A percentile compares a stretch with the other conserved stretches of the same genome.
Conservation (phyloP, 106 monocot genomes). For the Cymbidium sinense region DNA sequence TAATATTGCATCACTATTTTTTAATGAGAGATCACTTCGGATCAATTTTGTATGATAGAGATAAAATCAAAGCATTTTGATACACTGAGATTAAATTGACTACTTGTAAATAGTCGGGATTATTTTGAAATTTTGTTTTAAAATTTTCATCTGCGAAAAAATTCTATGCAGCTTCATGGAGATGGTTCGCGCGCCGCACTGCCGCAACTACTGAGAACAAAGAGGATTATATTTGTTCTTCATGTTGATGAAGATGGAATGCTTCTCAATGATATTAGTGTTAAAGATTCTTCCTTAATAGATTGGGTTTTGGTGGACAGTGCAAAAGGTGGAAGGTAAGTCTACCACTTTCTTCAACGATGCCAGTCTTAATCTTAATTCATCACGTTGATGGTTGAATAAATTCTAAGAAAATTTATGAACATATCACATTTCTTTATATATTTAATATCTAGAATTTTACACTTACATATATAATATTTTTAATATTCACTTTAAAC, state of each 20-base stretch:
- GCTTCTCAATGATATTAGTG: slow-evolving; percentile 48
- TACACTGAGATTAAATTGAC: no score
- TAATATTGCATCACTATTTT: no score
- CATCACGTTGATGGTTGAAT: background rate
- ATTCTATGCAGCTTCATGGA: slow-evolving; percentile 83
- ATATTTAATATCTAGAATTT: no score
- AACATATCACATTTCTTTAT: no score
- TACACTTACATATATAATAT: no score
- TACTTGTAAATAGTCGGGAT: no score
- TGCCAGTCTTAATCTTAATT: background rate
- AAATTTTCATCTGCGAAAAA: background rate
- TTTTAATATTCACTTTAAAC: no score
- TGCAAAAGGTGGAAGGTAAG: slow-evolving; percentile 82
- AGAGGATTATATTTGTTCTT: slow-evolving; percentile 70
- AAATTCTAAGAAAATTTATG: no score
- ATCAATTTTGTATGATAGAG: no score
- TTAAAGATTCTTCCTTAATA: slow-evolving; percentile 37
- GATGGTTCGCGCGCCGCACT: slow-evolving; percentile 58
- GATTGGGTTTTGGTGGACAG: slow-evolving; percentile 91
- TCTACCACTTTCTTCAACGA: background rate
- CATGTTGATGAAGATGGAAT: slow-evolving; percentile 71
- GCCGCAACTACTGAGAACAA: slow-evolving; percentile 27
- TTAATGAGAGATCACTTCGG: no score
- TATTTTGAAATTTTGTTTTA: no score
- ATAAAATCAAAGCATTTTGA: no score